phyloP scores from a whole-genome alignment of 108 stramenopile genomes.

The Cyclostephanos invisitatus region DNA sequence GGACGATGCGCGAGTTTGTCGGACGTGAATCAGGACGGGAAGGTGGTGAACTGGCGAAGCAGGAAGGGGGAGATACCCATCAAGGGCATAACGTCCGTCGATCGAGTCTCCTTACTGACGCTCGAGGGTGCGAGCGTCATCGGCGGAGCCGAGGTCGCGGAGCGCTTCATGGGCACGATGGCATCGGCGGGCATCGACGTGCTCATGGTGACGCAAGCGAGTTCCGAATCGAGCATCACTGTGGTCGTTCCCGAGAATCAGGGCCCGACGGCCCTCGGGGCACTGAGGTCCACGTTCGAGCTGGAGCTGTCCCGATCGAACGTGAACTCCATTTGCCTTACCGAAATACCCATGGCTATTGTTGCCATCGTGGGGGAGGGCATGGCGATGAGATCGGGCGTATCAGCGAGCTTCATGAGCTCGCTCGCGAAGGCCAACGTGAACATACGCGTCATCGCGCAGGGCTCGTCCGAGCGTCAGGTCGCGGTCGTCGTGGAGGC shows the following conservation, averaged over 20 bases:
- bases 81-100: slow-evolving; percentile 83
- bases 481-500: slow-evolving; percentile 81
- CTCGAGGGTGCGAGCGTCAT: slow-evolving; percentile 84
- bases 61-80: slow-evolving; percentile 67
- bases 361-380: slow-evolving; percentile 90
- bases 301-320: slow-evolving; percentile 69
- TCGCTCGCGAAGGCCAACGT: slow-evolving; percentile 84
- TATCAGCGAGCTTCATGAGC: slow-evolving; percentile 78
- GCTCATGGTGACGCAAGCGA: slow-evolving; percentile 86
- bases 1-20: slow-evolving; percentile 57
- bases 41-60: slow-evolving; percentile 62
- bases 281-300: slow-evolving; percentile 66
- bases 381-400: slow-evolving; percentile 82
- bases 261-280: slow-evolving; percentile 61
- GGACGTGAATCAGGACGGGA: slow-evolving; percentile 44
- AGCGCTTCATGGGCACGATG: slow-evolving; percentile 82
- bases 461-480: slow-evolving; percentile 84
- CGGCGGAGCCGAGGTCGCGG: slow-evolving; percentile 83
- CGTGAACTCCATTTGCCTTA: slow-evolving; percentile 54
- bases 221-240: slow-evolving; percentile 79
- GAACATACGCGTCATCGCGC: slow-evolving; percentile 88
- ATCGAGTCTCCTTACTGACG: slow-evolving; percentile 76
- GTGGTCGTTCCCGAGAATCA: slow-evolving; percentile 75
- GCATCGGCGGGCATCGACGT: slow-evolving; percentile 73
- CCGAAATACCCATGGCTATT: slow-evolving; percentile 62